Evolutionary conservation across 805 yeast genomes (phyloP).

Genomic region (Jamesozyma rosinii): DNA sequence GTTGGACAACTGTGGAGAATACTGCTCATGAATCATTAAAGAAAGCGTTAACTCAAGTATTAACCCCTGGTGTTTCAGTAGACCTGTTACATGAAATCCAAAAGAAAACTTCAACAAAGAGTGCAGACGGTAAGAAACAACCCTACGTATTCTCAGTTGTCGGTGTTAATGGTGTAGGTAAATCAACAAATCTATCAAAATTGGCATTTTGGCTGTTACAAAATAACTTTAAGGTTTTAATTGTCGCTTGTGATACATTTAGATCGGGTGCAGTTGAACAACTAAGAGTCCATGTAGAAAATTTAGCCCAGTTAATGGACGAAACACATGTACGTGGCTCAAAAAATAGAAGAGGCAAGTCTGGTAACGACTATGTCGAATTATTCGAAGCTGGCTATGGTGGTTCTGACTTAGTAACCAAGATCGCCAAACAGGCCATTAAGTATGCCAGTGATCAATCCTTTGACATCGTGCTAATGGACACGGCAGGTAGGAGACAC

Average conservation of each 20-base stretch:
- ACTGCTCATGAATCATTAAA: conserved; percentile 61
- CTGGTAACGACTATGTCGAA: conserved; percentile 44
- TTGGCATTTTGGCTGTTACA: conserved; percentile 92
- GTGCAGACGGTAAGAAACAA: conserved; percentile 27
- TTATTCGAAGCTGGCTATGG: conserved; percentile 93
- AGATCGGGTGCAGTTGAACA: conserved; percentile 99
- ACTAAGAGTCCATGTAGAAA: conserved; percentile 83
- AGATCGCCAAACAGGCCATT: conserved; percentile 85
- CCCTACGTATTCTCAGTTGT: conserved; percentile 96
- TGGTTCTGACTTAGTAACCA: conserved; percentile 88
- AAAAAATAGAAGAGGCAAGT: conserved; percentile 30
- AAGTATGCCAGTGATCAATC: conserved; percentile 59
- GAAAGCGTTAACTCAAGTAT: conserved; percentile 57
- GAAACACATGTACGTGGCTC: conserved; percentile 32
- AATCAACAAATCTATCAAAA: conserved; percentile 89
- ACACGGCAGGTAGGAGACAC: conserved; percentile 96
- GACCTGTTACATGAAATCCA: conserved; percentile 79
- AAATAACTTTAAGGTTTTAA: conserved; percentile 73
- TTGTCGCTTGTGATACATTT: conserved; percentile 96
- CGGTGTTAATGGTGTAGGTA: conserved; percentile 97
- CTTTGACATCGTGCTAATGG: conserved; percentile 83
- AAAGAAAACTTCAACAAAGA: conserved; percentile 24
- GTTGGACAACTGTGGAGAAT: conserved; percentile 62
- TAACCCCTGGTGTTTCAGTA: conserved; percentile 87
- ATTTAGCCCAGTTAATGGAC: conserved; percentile 60